Percentiles rank a stretch among this genome's conserved stretches.
These are phyloP conservation scores for Angomonas ambiguus DNA, from an alignment of 208 protist genomes.

Conservation along the genomic window DNA sequence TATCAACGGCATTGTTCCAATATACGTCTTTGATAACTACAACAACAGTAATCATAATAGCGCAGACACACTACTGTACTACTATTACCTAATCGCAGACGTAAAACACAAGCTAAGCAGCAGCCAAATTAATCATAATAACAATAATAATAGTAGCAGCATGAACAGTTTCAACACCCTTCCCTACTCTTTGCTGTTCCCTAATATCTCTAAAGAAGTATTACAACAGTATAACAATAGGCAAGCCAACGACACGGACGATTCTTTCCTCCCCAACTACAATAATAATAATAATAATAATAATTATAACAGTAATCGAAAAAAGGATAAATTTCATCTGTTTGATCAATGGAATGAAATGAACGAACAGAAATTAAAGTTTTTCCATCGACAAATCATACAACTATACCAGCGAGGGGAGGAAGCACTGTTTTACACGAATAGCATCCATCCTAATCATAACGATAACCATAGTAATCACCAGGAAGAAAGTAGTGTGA, in stretches of 20 bases:
- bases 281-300: slow-evolving; percentile 8
- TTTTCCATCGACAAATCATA: too few species aligned
- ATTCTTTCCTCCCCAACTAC: neutral
- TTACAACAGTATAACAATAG: neutral
- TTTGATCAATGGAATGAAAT: neutral
- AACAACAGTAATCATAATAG: slow-evolving; percentile 3
- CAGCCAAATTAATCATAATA: neutral
- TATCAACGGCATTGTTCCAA: neutral
- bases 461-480: too few species aligned
- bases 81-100: neutral
- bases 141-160: slow-evolving; percentile 1
- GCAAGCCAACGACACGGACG: neutral
- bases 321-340: neutral
- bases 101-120: neutral
- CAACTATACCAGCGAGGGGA: too few species aligned
- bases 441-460: too few species aligned
- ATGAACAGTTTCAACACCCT: neutral
- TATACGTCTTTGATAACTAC: neutral
- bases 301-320: neutral
- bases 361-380: too few species aligned
- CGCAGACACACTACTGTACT: neutral
- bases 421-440: too few species aligned
- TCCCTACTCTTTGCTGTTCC: slow-evolving; percentile 52
- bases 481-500: too few species aligned
- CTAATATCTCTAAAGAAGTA: slow-evolving; percentile 16